These are phyloP conservation scores for Rhodomyrtus psidioides DNA, from an alignment of 441 rosid species.

Conservation along the genomic window DNA sequence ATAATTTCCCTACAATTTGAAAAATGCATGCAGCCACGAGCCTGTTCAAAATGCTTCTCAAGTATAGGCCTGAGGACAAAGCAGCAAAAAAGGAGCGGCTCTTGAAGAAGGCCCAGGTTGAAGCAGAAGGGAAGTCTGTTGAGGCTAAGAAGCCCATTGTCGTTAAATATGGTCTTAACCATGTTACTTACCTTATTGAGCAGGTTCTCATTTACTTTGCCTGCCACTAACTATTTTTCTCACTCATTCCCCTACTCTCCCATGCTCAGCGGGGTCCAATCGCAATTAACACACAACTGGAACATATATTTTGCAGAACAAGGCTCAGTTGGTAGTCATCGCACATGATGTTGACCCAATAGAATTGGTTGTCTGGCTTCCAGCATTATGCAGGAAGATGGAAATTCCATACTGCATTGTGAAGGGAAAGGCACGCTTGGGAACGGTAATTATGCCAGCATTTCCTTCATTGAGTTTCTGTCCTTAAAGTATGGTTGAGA, in stretches of 20 bases:
- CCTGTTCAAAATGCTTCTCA: conserved; percentile 69
- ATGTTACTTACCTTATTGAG: conserved; percentile 81
- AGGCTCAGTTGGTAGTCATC: conserved; percentile 9
- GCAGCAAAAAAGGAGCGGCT: conserved; percentile 83
- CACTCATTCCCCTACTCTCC: neutral
- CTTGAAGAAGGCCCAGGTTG: conserved; percentile 68
- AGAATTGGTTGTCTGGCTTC: conserved; percentile 11
- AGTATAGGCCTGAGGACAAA: conserved; percentile 90
- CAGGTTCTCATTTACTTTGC: conserved; percentile 23
- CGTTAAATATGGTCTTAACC: conserved; percentile 83
- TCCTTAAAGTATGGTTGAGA: neutral
- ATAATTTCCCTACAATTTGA: neutral
- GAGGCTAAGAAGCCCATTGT: conserved; percentile 85
- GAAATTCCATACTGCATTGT: conserved; percentile 9
- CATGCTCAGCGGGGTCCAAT: neutral
- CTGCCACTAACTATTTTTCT: neutral
- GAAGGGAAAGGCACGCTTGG: conserved; percentile 13
- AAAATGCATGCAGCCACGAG: conserved; percentile 38
- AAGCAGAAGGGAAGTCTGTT: conserved; percentile 63
- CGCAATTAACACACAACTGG: neutral
- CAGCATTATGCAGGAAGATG: conserved; percentile 12
- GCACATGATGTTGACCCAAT: conserved; percentile 11
- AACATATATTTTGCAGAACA: neutral
- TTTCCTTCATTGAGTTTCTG: neutral
- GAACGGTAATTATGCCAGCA: neutral